phyloP scores from a whole-genome alignment of 768 basidiomycete genomes.

The Leccinum broughii region DNA sequence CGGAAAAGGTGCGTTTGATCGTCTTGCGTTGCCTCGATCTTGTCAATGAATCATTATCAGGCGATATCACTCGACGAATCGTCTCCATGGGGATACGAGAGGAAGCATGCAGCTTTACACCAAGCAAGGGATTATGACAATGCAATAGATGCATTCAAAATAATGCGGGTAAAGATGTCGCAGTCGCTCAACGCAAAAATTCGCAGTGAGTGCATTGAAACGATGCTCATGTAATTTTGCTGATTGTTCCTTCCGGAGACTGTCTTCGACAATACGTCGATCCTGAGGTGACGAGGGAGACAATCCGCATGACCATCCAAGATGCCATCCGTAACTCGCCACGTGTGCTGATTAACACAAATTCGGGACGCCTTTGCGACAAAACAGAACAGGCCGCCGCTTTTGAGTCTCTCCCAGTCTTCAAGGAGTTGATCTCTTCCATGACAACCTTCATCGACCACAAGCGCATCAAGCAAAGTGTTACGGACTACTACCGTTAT shows the following conservation, averaged over 20 bases:
- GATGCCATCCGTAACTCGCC: background rate
- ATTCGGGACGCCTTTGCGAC: background rate
- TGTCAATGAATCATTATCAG: background rate
- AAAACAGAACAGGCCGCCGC: background rate
- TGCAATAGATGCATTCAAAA: conserved; percentile 2
- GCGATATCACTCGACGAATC: conserved; percentile 5
- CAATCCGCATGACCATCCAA: background rate
- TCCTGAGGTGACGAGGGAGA: too few species aligned
- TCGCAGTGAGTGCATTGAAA: background rate
- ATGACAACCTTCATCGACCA: background rate
- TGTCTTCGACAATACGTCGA: background rate
- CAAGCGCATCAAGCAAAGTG: background rate
- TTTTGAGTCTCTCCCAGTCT: background rate
- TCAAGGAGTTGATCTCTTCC: background rate
- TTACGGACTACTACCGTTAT: background rate
- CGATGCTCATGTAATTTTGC: background rate
- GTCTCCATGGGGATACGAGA: conserved; percentile 3
- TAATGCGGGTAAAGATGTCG: conserved; percentile 2
- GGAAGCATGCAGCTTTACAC: conserved; percentile 1
- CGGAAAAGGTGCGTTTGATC: background rate
- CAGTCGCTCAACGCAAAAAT: background rate
- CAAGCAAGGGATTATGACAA: background rate
- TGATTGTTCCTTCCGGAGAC: background rate
- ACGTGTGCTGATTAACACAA: background rate
- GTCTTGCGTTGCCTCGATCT: background rate